A percentile compares a stretch with the other conserved stretches of the same genome.
Evolutionary conservation across 257 asterid genomes (phyloP).

Genomic region (Parsonsia alboflavescens): DNA sequence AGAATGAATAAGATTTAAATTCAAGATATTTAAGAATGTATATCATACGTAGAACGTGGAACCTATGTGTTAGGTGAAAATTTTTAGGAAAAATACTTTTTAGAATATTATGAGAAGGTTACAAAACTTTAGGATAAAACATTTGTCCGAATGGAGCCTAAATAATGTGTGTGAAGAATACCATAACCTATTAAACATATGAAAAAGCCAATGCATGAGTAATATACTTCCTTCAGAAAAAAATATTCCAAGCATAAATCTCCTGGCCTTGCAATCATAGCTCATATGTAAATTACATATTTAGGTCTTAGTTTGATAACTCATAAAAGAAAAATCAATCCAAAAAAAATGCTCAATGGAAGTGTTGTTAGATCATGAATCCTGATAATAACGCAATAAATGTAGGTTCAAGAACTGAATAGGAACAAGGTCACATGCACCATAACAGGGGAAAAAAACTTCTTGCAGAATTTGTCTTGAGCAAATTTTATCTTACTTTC

Average conservation of each 20-base stretch:
- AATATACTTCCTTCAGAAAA: not conserved
- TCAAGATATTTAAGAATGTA: too few species aligned
- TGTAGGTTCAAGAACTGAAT: not conserved
- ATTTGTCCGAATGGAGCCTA: not conserved
- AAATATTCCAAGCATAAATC: not conserved
- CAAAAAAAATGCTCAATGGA: not conserved
- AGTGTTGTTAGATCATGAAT: not conserved
- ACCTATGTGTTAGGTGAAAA: too few species aligned
- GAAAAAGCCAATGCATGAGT: not conserved
- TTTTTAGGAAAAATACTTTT: too few species aligned
- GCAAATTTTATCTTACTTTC: constrained; percentile 52
- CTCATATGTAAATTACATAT: not conserved
- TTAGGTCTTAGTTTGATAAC: not conserved
- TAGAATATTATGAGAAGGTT: too few species aligned
- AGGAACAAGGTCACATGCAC: not conserved
- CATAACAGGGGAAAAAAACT: not conserved
- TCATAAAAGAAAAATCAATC: not conserved
- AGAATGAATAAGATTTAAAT: too few species aligned
- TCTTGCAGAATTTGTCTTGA: not conserved
- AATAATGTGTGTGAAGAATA: not conserved
- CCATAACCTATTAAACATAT: not conserved
- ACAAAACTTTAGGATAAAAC: too few species aligned
- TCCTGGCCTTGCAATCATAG: not conserved
- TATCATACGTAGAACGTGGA: too few species aligned
- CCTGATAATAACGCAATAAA: too few species aligned